Conservation (phyloP, 768 basidiomycete species). For the Macrocybe gigantea region DNA sequence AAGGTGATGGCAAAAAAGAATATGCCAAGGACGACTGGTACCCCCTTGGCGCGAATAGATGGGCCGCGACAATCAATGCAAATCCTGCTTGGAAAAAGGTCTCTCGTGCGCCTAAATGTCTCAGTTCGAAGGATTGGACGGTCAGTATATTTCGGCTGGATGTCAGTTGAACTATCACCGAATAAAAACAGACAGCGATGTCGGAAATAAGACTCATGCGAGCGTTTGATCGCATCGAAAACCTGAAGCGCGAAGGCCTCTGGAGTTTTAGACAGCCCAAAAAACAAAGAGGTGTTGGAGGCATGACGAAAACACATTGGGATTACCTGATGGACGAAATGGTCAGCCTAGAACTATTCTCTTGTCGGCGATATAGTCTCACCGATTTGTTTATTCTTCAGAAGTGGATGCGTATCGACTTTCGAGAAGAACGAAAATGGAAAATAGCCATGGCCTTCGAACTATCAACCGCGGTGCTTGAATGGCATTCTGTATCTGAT, state of each 20-base stretch:
- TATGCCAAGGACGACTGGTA: conserved; percentile 51
- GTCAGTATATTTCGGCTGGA: conserved; percentile 37
- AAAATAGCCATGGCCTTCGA: conserved; percentile 82
- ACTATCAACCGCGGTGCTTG: conserved; percentile 73
- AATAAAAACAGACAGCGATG: too few species aligned
- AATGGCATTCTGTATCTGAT: conserved; percentile 79
- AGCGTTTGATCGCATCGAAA: conserved; percentile 80
- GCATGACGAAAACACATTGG: conserved; percentile 81
- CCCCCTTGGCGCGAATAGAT: conserved; percentile 61
- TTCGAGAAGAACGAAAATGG: conserved; percentile 92
- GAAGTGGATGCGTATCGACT: conserved; percentile 98
- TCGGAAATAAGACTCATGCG: conserved; percentile 69
- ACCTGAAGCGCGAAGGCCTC: conserved; percentile 67
- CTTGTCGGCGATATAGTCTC: neutral
- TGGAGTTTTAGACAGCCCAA: conserved; percentile 97
- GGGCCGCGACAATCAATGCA: conserved; percentile 68
- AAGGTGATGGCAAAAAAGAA: conserved; percentile 31
- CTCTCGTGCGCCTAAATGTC: conserved; percentile 65
- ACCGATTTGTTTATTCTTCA: conserved; percentile 20
- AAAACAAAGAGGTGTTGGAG: conserved; percentile 79
- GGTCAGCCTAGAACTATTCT: conserved; percentile 39
- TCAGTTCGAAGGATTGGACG: conserved; percentile 78
- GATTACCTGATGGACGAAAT: conserved; percentile 96
- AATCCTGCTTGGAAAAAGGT: conserved; percentile 75
- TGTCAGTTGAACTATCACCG: neutral